Base-by-base conservation (phyloP, 495 filamentous ascomycete species). In the Venustampulla echinocandica region DNA sequence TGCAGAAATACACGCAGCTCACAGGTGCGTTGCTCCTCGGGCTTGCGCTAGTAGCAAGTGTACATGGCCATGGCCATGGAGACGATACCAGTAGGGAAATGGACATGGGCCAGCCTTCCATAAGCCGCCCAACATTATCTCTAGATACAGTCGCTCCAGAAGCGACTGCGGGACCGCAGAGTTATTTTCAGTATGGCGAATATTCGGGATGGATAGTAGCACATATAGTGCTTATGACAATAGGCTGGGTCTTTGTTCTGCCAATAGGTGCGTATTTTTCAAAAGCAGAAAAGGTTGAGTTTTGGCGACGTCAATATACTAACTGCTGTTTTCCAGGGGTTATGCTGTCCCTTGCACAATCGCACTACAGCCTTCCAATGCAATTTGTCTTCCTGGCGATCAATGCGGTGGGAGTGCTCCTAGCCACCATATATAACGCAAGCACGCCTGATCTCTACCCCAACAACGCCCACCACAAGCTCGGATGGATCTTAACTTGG, bases 401-500 rank as follows among this genome's bases (percentile, higher is more conserved):
- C 21, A 90, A 95, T 62, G 80, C 69, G 3, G 54, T 83, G 13
- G 88, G 84, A 28, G 53, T 93, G 43, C 58, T 93, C 19, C 57
- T 89, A 30, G 83, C 79, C 1, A 75, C 81, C 44, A 69, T 92
- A 15, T 95, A 95, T 67, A 86, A 90, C 61, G 71, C 71, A 53
- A 79, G 76, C 38, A 95, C 88, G 0, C 89, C 89, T 1, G 87
- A 95, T 61, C 66, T 98, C 15, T 97, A 96, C 59, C 76, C 80
- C 41, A 83, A 86, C 58, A 94, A 95, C 59, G 76, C 83, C 4
- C 93, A 97, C 60, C 81, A 87, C 64, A 89, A 83, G 63, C 72
- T 92, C 39, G 92, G 92, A 24, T 97, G 92, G 92, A 69, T 85
- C 30, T 71, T 83, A 23, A 90, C 84, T 10, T 84, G 77, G 69